Evolutionary conservation across 768 basidiomycete species (phyloP), one percentile per base, ranked within the genome.

Genomic region (Termitomyces sp.): DNA sequence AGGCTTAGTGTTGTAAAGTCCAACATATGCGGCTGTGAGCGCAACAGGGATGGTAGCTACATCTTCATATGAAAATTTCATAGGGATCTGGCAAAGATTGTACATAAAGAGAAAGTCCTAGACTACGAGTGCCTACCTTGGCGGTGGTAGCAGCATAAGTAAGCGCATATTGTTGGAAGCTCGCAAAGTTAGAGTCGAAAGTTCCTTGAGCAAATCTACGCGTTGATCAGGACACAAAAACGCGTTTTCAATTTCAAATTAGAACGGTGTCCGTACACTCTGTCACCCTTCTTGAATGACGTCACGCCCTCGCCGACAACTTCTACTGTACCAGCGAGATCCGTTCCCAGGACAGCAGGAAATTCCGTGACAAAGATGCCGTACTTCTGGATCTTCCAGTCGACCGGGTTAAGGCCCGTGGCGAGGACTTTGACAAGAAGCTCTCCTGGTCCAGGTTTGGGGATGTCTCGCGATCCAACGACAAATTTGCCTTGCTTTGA

Each of bases 251-350:
- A 17, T 11, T 15, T 15, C 15, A 42, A 29, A 29, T 40, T 25
- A 25, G 25, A 25, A 25, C 25, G 9, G 7, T 5, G 14, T 46
- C 66, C 77, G 66, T 72, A 83, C 82, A 86, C 81, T 68, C 76
- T 74, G 66, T 86, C 83, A 4, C 86, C 86, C 43, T 76, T 75
- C 64, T 78, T 74, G 67, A 84, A 80, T 40, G 73, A 71, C 9
- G 71, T 75, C 8, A 87, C 84, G 1, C 78, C 81, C 59, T 80
- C 78, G 2, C 85, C 86, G 49, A 86, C 73, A 37, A 72, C 76
- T 29, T 77, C 79, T 6, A 86, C 79, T 1, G 78, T 76, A 5
- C 86, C 86, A 45, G 85, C 80, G 37, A 75, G 70, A 58, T 86
- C 84, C 8, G 69, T 71, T 0, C 85, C 85, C 0, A 81, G 63